Conservation (phyloP, 345 rosid species). For the Chamaenerion angustifolium region DNA sequence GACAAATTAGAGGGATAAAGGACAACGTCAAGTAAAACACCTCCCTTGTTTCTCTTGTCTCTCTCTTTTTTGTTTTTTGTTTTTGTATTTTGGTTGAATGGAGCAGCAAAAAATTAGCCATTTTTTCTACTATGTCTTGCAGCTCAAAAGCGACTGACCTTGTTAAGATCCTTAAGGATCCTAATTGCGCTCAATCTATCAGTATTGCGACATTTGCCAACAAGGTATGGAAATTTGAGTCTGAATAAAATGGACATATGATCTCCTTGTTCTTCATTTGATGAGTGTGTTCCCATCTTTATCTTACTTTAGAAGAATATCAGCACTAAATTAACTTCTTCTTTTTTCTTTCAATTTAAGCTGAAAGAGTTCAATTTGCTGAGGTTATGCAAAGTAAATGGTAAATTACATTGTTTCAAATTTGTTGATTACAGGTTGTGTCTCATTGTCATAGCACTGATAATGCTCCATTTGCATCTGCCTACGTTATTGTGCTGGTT, state of each 20-base stretch:
- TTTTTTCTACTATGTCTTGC: conserved; percentile 12
- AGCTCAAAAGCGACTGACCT: conserved; percentile 64
- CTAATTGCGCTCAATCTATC: conserved; percentile 64
- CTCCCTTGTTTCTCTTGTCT: not conserved
- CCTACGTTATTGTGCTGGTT: conserved; percentile 56
- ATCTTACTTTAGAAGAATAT: too few species aligned
- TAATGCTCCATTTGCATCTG: conserved; percentile 53
- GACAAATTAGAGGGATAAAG: conserved; percentile 50
- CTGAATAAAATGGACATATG: too few species aligned
- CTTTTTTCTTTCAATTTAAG: too few species aligned
- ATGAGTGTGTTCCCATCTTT: too few species aligned
- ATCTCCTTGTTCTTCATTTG: too few species aligned
- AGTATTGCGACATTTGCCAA: conserved; percentile 56
- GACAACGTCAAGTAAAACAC: conserved; percentile 56
- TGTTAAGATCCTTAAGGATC: conserved; percentile 47
- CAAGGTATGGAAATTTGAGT: conserved; percentile 36
- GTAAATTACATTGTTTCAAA: not conserved
- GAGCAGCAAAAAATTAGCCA: not conserved
- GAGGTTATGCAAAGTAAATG: not conserved
- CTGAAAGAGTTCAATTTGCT: too few species aligned
- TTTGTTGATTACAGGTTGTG: conserved; percentile 35
- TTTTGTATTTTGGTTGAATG: not conserved
- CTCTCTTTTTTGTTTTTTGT: not conserved
- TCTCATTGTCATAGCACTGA: conserved; percentile 44
- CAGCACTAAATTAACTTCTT: too few species aligned